Evolutionary conservation across 129 eudicot species (phyloP).

Genomic region (sunflower (Helianthus annuus)): DNA sequence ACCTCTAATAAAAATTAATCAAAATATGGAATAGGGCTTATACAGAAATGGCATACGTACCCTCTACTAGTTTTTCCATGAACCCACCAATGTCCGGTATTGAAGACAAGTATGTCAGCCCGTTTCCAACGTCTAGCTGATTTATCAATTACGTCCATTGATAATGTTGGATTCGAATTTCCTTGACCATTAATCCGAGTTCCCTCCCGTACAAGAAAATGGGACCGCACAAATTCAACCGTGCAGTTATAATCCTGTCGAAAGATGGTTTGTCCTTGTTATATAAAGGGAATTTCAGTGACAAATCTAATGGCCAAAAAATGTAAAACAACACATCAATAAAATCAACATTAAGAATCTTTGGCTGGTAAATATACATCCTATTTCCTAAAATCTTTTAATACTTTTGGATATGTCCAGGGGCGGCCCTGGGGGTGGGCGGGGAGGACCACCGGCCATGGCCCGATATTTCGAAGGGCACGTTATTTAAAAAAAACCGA

Average conservation of each 20-base stretch:
- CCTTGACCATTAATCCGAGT: conserved; percentile 59
- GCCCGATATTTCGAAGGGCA: no score
- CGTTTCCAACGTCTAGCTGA: conserved; percentile 68
- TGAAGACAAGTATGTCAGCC: conserved; percentile 89
- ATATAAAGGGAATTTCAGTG: background rate
- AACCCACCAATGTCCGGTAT: conserved; percentile 99
- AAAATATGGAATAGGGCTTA: background rate
- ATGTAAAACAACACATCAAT: background rate
- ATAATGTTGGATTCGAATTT: conserved; percentile 78
- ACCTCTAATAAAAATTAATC: conserved; percentile 13
- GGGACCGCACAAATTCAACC: conserved; percentile 83
- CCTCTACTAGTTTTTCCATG: conserved; percentile 95
- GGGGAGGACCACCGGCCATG: no score
- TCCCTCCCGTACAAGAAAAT: conserved; percentile 91
- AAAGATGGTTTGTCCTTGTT: conserved; percentile 1
- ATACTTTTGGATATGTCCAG: background rate
- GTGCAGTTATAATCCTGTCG: conserved; percentile 88
- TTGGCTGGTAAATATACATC: conserved; percentile 1
- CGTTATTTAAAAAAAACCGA: no score
- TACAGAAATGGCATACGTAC: conserved; percentile 41
- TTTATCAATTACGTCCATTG: conserved; percentile 78
- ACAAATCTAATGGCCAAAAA: background rate
- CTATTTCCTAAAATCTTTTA: background rate
- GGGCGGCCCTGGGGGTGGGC: no score
- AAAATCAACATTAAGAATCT: background rate